phyloP scores from a whole-genome alignment of 163 green algal genomes.

The Prototheca wickerhamii region DNA sequence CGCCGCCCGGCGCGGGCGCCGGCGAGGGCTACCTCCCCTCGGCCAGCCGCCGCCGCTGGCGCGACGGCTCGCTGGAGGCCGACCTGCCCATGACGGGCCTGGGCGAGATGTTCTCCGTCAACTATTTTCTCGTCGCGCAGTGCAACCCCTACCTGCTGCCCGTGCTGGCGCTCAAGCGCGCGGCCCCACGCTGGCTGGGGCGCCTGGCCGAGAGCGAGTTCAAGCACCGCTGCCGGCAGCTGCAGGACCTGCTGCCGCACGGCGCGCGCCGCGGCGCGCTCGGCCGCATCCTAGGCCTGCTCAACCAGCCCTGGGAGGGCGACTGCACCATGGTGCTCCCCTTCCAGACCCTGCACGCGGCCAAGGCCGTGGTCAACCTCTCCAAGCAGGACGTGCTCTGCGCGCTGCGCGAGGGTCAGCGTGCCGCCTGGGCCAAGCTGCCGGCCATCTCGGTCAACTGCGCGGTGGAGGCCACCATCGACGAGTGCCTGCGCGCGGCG shows the following conservation, averaged over 20 bases:
- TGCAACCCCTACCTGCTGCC: slow-evolving; percentile 96
- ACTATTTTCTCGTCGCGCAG: slow-evolving; percentile 94
- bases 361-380: slow-evolving; percentile 85
- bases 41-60: slow-evolving; percentile 63
- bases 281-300: slow-evolving; percentile 76
- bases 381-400: slow-evolving; percentile 46
- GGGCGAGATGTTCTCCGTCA: slow-evolving; percentile 94
- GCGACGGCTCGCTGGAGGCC: slow-evolving; percentile 88
- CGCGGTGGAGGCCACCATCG: slow-evolving; percentile 73
- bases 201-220: slow-evolving; percentile 81
- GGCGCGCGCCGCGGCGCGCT: slow-evolving; percentile 47
- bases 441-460: slow-evolving; percentile 77
- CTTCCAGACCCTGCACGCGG: slow-evolving; percentile 48
- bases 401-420: slow-evolving; percentile 50
- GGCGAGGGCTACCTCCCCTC: slow-evolving; percentile 95
- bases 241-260: slow-evolving; percentile 67
- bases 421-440: slow-evolving; percentile 67
- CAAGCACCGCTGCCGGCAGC: slow-evolving; percentile 81
- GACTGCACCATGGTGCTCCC: slow-evolving; percentile 96
- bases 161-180: slow-evolving; percentile 80
- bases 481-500: slow-evolving; percentile 59
- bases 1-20: too few relatives aligned
- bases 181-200: slow-evolving; percentile 48
- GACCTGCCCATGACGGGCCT: slow-evolving; percentile 82
- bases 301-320: slow-evolving; percentile 94